These are phyloP conservation scores for Phaffomyces opuntiae DNA, from an alignment of 805 yeast species.

Conservation along the genomic window DNA sequence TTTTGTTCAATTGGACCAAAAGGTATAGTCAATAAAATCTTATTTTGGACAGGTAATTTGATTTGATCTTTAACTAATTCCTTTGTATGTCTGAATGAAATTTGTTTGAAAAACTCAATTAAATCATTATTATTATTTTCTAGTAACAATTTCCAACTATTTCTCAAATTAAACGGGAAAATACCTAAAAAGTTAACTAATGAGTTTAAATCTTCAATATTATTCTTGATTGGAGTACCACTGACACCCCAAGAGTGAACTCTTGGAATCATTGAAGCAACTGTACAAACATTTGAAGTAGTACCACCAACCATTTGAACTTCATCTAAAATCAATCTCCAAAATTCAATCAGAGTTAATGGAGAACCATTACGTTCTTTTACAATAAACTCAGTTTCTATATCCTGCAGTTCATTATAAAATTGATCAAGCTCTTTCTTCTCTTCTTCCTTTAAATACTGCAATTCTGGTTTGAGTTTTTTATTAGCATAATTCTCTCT, in stretches of 20 bases:
- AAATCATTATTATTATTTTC: conserved; percentile 29
- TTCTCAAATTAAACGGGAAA: conserved; percentile 46
- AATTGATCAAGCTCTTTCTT: background rate
- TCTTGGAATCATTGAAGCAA: conserved; percentile 74
- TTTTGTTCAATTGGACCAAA: conserved; percentile 82
- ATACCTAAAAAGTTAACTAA: conserved; percentile 59
- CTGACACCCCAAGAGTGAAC: conserved; percentile 96
- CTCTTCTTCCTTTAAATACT: background rate
- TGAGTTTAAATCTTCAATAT: conserved; percentile 62
- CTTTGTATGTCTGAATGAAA: conserved; percentile 78
- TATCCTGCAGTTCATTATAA: conserved; percentile 8
- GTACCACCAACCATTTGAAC: conserved; percentile 86
- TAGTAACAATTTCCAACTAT: conserved; percentile 12
- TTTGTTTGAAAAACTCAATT: conserved; percentile 40
- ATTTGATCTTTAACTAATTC: conserved; percentile 75
- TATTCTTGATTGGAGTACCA: conserved; percentile 81
- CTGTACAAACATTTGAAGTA: conserved; percentile 68
- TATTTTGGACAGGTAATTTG: conserved; percentile 67
- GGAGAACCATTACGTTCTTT: conserved; percentile 66
- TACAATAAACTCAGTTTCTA: background rate
- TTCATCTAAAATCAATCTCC: conserved; percentile 89
- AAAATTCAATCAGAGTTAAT: conserved; percentile 71
- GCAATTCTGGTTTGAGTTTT: background rate
- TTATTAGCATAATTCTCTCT: background rate
- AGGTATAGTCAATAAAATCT: conserved; percentile 63